These are phyloP conservation scores for Eucalyptus guilfoylei DNA, from an alignment of 345 rosid species.

Conservation along the genomic window DNA sequence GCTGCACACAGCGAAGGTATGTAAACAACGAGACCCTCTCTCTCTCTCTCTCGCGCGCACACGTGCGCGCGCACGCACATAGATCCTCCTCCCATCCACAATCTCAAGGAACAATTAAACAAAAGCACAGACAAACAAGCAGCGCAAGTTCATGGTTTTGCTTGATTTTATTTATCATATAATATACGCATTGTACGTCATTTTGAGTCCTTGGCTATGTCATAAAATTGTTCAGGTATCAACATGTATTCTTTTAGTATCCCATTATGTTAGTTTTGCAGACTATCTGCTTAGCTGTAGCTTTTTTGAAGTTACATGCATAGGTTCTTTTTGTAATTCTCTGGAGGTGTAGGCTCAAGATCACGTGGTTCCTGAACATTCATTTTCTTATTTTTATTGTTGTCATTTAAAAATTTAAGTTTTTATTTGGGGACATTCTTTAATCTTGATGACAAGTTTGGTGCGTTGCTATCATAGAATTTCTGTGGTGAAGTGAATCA, in stretches of 20 bases:
- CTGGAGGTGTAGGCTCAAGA: background rate
- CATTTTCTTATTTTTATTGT: background rate
- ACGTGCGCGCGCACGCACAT: accelerated
- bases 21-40: background rate
- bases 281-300: background rate
- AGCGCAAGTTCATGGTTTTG: background rate
- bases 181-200: background rate
- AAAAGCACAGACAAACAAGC: background rate
- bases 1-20: conserved; percentile 88
- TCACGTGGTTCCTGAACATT: background rate
- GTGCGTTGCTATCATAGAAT: background rate
- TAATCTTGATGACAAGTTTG: background rate
- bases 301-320: background rate
- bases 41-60: background rate
- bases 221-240: background rate
- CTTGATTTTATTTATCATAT: background rate
- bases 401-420: background rate
- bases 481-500: background rate
- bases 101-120: background rate
- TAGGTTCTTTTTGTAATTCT: background rate
- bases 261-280: background rate
- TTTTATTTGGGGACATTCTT: background rate
- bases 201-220: background rate
- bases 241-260: background rate
- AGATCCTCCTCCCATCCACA: background rate